These are phyloP conservation scores for Neocallimastix lanati DNA, from an alignment of 192 early-diverging fungal genomes.

Conservation along the genomic window DNA sequence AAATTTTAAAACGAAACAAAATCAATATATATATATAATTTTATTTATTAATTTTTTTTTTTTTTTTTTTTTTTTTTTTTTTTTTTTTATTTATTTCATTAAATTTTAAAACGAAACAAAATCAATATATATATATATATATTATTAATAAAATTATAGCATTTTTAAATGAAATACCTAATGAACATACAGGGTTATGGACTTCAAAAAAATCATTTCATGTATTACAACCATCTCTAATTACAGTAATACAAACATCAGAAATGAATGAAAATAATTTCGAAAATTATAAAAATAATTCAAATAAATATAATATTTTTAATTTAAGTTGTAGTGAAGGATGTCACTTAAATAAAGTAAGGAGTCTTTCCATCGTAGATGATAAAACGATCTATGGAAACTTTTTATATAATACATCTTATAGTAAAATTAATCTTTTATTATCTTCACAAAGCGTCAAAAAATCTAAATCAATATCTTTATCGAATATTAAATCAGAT, in stretches of 20 bases:
- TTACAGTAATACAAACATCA: background rate
- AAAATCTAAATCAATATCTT: background rate
- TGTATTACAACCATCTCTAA: background rate
- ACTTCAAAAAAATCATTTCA: background rate
- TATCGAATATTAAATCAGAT: background rate
- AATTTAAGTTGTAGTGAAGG: background rate
- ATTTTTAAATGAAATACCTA: background rate
- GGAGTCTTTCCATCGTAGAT: background rate
- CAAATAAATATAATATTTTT: background rate
- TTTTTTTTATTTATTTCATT: too few species aligned
- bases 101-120: too few species aligned
- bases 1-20: too few species aligned
- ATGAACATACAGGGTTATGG: background rate
- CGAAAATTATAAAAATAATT: background rate
- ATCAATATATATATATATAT: too few species aligned
- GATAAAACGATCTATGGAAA: background rate
- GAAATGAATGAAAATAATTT: background rate
- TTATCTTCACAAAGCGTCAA: background rate
- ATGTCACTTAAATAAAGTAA: background rate
- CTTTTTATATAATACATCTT: background rate
- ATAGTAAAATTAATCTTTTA: background rate
- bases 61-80: background rate
- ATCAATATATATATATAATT: background rate
- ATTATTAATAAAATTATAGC: background rate
- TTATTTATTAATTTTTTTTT: background rate